These are phyloP conservation scores for Malassezia sympodialis DNA, from an alignment of 1,284 basidiomycete species.

Conservation along the genomic window DNA sequence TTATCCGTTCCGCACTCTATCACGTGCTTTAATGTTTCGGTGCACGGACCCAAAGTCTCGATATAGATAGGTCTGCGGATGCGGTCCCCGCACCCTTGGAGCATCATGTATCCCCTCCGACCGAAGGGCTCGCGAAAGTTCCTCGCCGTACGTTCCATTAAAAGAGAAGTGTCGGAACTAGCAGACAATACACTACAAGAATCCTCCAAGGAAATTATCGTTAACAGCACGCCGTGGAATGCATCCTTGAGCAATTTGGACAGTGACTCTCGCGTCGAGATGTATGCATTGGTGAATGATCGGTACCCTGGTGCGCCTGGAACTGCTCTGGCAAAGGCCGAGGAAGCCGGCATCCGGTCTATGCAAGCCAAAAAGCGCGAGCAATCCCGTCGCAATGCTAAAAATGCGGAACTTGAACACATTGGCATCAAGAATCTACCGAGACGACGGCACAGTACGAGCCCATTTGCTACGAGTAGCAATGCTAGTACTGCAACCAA, in stretches of 20 bases:
- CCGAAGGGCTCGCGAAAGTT: constrained; percentile 9
- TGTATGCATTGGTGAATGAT: constrained; percentile 38
- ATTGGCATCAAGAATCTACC: constrained; percentile 35
- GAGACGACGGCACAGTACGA: constrained; percentile 39
- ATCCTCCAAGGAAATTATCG: constrained; percentile 2
- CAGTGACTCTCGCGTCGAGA: constrained; percentile 8
- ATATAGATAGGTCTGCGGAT: not conserved
- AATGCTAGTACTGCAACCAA: not conserved
- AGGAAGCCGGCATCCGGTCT: constrained; percentile 27
- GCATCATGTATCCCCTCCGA: not conserved
- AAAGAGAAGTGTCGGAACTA: not conserved
- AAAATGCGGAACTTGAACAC: constrained; percentile 34
- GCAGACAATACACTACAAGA: not conserved
- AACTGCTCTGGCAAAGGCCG: constrained; percentile 31
- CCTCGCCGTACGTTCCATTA: constrained; percentile 3
- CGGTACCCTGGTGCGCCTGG: constrained; percentile 40
- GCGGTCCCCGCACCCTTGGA: not conserved
- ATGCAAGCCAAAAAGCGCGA: constrained; percentile 26
- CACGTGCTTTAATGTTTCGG: not conserved
- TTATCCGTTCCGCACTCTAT: not conserved
- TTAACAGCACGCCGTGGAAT: constrained; percentile 6
- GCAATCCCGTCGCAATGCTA: constrained; percentile 25
- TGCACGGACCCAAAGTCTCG: constrained; percentile 2
- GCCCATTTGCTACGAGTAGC: constrained; percentile 25
- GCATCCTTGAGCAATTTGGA: constrained; percentile 1